phyloP scores from a whole-genome alignment of 345 rosid species.

The Corchorus olitorius region DNA sequence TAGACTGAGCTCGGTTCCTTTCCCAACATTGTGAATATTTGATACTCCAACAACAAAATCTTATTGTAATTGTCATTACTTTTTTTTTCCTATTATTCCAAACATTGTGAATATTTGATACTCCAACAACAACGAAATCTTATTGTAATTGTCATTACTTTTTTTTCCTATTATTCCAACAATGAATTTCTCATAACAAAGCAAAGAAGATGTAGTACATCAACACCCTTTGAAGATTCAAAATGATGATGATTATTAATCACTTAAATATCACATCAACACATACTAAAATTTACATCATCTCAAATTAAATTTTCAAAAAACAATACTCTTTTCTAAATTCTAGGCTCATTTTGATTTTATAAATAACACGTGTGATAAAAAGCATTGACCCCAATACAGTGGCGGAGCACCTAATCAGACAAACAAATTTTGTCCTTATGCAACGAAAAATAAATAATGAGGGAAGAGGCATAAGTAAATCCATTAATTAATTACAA shows the following conservation, averaged over 20 bases:
- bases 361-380: constrained; percentile 14
- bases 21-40: no score
- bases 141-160: no score
- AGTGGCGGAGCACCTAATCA: constrained; percentile 16
- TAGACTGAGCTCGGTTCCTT: no score
- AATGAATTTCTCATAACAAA: no score
- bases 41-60: no score
- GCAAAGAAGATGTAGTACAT: no score
- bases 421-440: constrained; percentile 9
- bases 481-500: neutral
- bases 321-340: neutral
- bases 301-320: neutral
- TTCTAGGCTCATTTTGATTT: neutral
- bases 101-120: no score
- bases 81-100: no score
- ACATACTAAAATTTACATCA: neutral
- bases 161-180: no score
- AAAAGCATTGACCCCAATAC: constrained; percentile 6
- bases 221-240: no score
- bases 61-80: no score
- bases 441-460: constrained; percentile 2
- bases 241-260: neutral
- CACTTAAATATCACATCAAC: neutral
- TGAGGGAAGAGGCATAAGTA: neutral
- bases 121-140: no score